Evolutionary conservation across 169 alveolate species (phyloP), one percentile per base, ranked within the genome.

Genomic region (Eimeria acervulina): DNA sequence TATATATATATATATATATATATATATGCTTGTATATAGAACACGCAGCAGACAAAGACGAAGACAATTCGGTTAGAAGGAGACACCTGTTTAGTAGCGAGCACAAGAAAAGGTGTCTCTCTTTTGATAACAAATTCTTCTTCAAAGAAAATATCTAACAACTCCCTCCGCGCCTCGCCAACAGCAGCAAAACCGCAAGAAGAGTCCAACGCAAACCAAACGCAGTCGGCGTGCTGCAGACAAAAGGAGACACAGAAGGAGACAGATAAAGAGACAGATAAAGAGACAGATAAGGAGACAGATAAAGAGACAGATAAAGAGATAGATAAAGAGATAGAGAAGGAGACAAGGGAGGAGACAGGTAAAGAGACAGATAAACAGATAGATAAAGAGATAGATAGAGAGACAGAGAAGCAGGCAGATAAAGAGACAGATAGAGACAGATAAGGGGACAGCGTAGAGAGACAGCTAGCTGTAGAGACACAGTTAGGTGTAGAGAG

Each of bases 41-140:
- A 55, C 26, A 55, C 4, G 26, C 12, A 47, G 5, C 5, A 47
- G 12, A 12, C 5, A 12, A 47, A 47, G 55, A 47, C 19, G 12
- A 12, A 47, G 55, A 47, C 55, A 47, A 12, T 7, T 47, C n/a
- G 5, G 2, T 12, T 7, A 26, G 2, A n/a, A 26, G 78, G 78
- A 28, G 40, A 21, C 61, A 74, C 95, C 95, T 91, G 95, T 78
- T 91, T 91, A 28, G 81, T 91, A 0, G 91, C 91, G 33, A 91
- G 72, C 28, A 91, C 26, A 42, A 91, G 88, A 10, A 91, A 74
- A 7, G 66, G 88, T 7, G 76, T 74, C 19, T 59, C 80, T 55
- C 85, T 51, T 31, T 31, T 68, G 36, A 76, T 61, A 23, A 91
- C 95, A 52, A 91, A 91, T 1, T 91, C 44, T 78, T 91, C 95